Percentiles rank a stretch among this genome's conserved stretches.
Conservation (phyloP, 2,329 filamentous ascomycete genomes). For the Geosmithia flava region DNA sequence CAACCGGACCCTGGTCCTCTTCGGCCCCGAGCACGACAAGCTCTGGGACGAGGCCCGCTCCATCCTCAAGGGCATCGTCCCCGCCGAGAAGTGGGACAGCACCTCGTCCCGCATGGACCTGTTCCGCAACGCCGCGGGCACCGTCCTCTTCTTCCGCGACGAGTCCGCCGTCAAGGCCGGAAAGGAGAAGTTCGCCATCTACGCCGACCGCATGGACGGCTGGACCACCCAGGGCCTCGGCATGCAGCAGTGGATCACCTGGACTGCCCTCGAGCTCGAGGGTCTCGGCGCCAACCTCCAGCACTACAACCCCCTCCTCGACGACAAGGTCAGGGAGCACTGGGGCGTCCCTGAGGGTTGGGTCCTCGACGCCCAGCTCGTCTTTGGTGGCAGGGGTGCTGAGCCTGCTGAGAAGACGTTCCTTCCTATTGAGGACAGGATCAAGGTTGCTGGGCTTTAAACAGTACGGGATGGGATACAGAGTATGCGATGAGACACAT, state of each 20-base stretch:
- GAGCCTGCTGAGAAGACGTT: slow-evolving; percentile 51
- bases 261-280: slow-evolving; percentile 73
- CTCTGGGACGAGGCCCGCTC: slow-evolving; percentile 68
- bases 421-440: slow-evolving; percentile 50
- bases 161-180: slow-evolving; percentile 50
- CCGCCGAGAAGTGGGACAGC: slow-evolving; percentile 46
- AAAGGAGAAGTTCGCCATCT: slow-evolving; percentile 57
- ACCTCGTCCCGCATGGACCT: slow-evolving; percentile 30
- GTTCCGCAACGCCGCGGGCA: slow-evolving; percentile 66
- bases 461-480: background rate
- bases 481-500: too few relatives aligned
- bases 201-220: slow-evolving; percentile 65
- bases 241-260: slow-evolving; percentile 68
- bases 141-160: slow-evolving; percentile 84
- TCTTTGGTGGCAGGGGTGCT: slow-evolving; percentile 58
- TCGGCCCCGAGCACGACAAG: slow-evolving; percentile 74
- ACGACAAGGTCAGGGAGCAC: slow-evolving; percentile 53
- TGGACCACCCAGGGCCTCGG: slow-evolving; percentile 69
- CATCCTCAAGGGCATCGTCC: slow-evolving; percentile 39
- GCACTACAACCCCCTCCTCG: slow-evolving; percentile 84
- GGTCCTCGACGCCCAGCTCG: slow-evolving; percentile 71
- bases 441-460: slow-evolving; percentile 51
- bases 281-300: slow-evolving; percentile 82
- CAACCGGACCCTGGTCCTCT: slow-evolving; percentile 64
- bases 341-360: slow-evolving; percentile 64